Evolutionary conservation across 106 monocot species (phyloP), one percentile per base, ranked within the genome.

Genomic region (Dioscorea dumetorum): DNA sequence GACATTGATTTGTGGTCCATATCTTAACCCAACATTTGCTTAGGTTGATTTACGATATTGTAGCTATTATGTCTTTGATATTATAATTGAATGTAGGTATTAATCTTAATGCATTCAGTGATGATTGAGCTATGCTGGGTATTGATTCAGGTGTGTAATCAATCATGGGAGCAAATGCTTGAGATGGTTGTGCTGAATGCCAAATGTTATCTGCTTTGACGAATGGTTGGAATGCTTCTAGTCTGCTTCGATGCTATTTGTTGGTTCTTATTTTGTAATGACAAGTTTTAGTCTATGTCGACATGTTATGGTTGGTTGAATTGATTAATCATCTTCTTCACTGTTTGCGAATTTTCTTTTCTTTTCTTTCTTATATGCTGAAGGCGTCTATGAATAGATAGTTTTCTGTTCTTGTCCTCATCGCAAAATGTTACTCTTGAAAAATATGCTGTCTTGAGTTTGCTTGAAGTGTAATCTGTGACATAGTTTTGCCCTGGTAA

Each of bases 101-200:
- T 67, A 75, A 78, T 75, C 33, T 8, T 41, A 41, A 41, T 41
- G 41, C 10, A 10, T 41, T 41, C 9, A 41, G 6, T 41, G 41
- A 41, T 41, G 70, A 62, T 74, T 74, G 67, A 74, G 51, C 71
- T 81, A 49, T 73, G 49, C 60, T 80, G 71, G 67, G 31, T 77
- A 67, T 76, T 81, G 53, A 76, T 78, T 82, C 85, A 85, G 85
- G 85, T 85, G 31, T 81, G 57, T 78, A 72, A 63, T 78, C 75
- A 79, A 74, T 84, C 60, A 78, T 81, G 72, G 85, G 81, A 78
- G 85, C 74, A 78, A 76, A 71, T 77, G 68, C 75, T 81, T 78
- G 72, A 69, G 72, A 69, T 82, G 78, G 78, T 78, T 81, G 69
- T 81, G 85, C 78, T 85, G 85, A 78, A 78, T 85, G 81, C 68